These are phyloP conservation scores for Setaria viridis DNA, from an alignment of 202 grass and related monocot genomes.

Conservation along the genomic window DNA sequence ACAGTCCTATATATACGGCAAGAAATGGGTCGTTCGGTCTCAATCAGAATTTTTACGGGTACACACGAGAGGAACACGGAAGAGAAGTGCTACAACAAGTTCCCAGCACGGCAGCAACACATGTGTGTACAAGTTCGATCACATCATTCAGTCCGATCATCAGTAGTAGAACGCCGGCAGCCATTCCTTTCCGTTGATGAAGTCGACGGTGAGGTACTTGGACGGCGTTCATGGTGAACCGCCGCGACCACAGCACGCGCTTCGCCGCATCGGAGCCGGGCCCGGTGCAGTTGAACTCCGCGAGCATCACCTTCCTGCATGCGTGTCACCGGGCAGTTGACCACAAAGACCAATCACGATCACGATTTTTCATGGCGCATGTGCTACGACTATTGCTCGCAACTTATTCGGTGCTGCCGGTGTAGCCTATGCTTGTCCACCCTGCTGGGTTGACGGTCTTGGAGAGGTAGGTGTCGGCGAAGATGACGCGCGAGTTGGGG, in stretches of 20 bases:
- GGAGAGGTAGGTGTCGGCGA: slow-evolving; percentile 79
- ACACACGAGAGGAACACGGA: neutral
- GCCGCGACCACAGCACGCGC: slow-evolving; percentile 38
- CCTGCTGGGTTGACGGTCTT: slow-evolving; percentile 65
- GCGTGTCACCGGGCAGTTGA: neutral
- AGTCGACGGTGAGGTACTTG: slow-evolving; percentile 71
- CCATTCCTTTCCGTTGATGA: slow-evolving; percentile 89
- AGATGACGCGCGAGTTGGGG: slow-evolving; percentile 65
- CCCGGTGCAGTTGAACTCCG: slow-evolving; percentile 74
- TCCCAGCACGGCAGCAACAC: neutral
- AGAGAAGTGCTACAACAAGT: neutral
- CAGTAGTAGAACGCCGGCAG: slow-evolving; percentile 78
- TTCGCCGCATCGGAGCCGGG: slow-evolving; percentile 45
- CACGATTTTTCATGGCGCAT: too few relatives aligned
- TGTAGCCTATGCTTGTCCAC: slow-evolving; percentile 71
- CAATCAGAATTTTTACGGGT: neutral
- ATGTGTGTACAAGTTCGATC: neutral
- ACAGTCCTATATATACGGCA: neutral
- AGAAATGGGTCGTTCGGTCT: neutral
- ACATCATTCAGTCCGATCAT: neutral
- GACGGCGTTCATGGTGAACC: slow-evolving; percentile 45
- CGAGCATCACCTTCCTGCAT: slow-evolving; percentile 67
- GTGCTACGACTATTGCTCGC: neutral
- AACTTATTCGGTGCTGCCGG: slow-evolving; percentile 59
- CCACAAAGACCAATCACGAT: neutral